Conservation (phyloP, 306 rosid species). For the Castanea mollissima region DNA sequence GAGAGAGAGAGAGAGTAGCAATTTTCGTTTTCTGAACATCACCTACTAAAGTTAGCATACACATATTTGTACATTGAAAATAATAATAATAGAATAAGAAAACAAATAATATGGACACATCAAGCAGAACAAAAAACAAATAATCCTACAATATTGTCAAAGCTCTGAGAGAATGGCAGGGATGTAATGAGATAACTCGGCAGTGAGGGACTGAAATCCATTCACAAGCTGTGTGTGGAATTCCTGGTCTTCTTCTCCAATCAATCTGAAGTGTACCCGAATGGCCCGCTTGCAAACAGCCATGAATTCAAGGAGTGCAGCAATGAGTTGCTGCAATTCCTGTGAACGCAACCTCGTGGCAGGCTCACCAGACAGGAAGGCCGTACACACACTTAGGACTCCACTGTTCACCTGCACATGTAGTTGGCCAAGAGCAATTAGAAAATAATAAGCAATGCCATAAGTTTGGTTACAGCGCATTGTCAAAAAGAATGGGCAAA, state of each 20-base stretch:
- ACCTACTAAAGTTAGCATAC: not conserved
- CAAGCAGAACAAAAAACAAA: conserved; percentile 23
- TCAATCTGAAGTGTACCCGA: conserved; percentile 86
- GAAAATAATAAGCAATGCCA: not conserved
- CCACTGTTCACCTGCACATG: conserved; percentile 88
- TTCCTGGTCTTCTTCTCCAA: conserved; percentile 98
- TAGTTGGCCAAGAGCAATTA: conserved; percentile 1
- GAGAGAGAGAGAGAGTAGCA: no score
- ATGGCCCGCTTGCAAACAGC: conserved; percentile 99
- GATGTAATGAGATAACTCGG: conserved; percentile 91
- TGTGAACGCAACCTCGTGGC: conserved; percentile 92
- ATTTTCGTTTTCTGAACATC: no score
- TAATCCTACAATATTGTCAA: conserved; percentile 35
- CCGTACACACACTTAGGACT: conserved; percentile 94
- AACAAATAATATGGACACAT: conserved; percentile 36
- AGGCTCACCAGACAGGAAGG: conserved; percentile 96
- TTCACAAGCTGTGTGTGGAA: conserved; percentile 97
- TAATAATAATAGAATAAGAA: not conserved
- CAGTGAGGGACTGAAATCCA: conserved; percentile 91
- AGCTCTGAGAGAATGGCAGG: conserved; percentile 93
- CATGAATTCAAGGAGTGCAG: conserved; percentile 98
- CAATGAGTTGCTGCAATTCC: conserved; percentile 95
- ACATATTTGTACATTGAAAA: conserved; percentile 22
- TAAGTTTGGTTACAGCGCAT: not conserved
- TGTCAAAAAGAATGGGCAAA: not conserved